Percentiles rank a stretch among this genome's conserved stretches.
These are phyloP conservation scores for Lenzites betulinus DNA, from an alignment of 768 basidiomycete species.

Conservation along the genomic window DNA sequence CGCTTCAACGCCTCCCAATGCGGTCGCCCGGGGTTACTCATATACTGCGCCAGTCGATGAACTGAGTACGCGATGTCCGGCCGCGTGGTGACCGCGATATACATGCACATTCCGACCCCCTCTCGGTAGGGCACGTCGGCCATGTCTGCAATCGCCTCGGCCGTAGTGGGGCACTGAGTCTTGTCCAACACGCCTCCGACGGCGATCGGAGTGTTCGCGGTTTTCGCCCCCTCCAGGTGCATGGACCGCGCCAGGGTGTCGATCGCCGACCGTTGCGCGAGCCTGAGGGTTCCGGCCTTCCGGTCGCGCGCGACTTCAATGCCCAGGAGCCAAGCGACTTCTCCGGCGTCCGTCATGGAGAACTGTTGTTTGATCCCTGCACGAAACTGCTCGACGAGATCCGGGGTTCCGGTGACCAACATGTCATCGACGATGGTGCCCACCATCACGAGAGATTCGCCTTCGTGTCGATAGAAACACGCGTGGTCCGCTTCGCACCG, in stretches of 20 bases:
- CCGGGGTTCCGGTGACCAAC: neutral
- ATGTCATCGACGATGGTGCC: neutral
- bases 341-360: neutral
- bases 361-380: neutral
- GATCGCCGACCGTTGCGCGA: neutral
- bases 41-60: slow-evolving; percentile 33
- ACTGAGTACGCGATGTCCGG: slow-evolving; percentile 41
- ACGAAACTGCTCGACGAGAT: neutral
- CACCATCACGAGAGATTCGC: neutral
- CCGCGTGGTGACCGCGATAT: slow-evolving; percentile 34
- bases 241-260: neutral
- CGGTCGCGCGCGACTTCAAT: neutral
- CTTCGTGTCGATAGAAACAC: slow-evolving; percentile 12
- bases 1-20: slow-evolving; percentile 38
- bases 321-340: neutral
- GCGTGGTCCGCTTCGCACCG: slow-evolving; percentile 18
- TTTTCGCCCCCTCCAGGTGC: neutral
- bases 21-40: slow-evolving; percentile 26
- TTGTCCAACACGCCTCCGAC: neutral
- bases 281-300: neutral
- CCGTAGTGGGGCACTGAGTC: neutral
- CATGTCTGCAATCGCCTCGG: neutral
- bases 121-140: neutral
- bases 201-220: neutral
- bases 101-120: slow-evolving; percentile 28